Evolutionary conservation across 305 asterid species (phyloP), one percentile per base, ranked within the genome.

Genomic region (Ilex paraguariensis): DNA sequence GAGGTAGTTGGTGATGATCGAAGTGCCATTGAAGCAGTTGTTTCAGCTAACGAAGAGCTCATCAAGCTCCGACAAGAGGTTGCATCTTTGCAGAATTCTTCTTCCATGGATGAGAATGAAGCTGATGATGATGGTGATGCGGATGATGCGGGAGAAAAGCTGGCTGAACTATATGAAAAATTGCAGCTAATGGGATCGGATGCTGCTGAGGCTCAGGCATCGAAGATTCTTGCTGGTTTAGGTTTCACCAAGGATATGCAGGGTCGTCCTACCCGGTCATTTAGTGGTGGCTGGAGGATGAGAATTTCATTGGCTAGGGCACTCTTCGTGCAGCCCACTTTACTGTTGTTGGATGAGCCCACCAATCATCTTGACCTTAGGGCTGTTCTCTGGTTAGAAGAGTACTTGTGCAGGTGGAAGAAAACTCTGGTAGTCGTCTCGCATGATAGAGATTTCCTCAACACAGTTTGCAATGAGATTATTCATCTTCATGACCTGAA

Each of bases 271-370:
- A 91, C 96, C 21, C 75, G 60, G 70, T 91, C 98, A 44, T 91
- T 91, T 40, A 91, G 98, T 77, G 98, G 97, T 70, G 98, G 98
- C 56, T 91, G 98, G 97, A 87, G 98, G 66, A 91, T 91, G 98
- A 83, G 96, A 75, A 88, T 91, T 49, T 91, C 98, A 33, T 77
- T 91, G 57, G 98, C 97, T 54, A 75, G 95, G 68, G 98, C 97
- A 49, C 97, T 91, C 57, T 91, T 91, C 70, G 87, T 91, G 64
- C 98, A 91, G 82, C 98, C 98, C 9, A 91, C 98, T 48, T 78
- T 91, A 28, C 66, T 91, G 79, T 81, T 91, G 54, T 73, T 91
- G 82, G 98, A 91, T 73, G 98, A 91, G 68, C 97, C 98, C 12
- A 91, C 98, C 40, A 91, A 88, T 71, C 98, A 91, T 81, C 96